Conservation (phyloP, 179 eudicot genomes). For the Silene vulgaris region DNA sequence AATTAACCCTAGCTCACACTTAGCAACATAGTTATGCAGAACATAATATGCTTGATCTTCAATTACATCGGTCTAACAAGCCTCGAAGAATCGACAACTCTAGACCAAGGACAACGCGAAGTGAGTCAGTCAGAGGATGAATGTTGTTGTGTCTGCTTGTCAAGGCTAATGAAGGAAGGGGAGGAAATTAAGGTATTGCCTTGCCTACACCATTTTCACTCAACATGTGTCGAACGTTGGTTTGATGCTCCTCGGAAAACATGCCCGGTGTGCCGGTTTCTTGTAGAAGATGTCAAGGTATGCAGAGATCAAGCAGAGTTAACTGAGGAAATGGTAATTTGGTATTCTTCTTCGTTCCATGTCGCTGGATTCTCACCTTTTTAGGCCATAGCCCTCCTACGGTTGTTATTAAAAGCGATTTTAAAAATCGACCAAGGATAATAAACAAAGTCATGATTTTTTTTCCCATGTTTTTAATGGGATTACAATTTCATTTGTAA, state of each 20-base stretch:
- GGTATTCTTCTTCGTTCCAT: conserved; percentile 37
- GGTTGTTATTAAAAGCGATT: not conserved
- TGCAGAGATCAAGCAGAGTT: conserved; percentile 19
- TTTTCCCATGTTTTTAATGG: not conserved
- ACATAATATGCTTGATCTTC: conserved; percentile 30
- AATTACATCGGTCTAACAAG: conserved; percentile 25
- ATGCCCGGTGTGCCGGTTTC: conserved; percentile 34
- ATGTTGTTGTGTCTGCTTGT: conserved; percentile 31
- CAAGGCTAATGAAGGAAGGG: conserved; percentile 25
- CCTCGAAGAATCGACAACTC: conserved; percentile 9
- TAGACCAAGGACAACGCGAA: not conserved
- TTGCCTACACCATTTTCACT: conserved; percentile 31
- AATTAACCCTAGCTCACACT: not conserved
- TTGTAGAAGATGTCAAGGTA: conserved; percentile 26
- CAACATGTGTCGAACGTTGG: conserved; percentile 31
- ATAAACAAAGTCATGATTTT: not conserved
- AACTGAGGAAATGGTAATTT: conserved; percentile 27
- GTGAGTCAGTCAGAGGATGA: conserved; percentile 21
- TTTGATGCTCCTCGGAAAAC: conserved; percentile 30
- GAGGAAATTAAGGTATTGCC: conserved; percentile 29
- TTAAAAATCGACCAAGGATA: not conserved
- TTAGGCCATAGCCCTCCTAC: not conserved
- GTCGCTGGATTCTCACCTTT: conserved; percentile 26
- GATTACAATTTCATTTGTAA: not conserved
- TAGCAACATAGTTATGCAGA: conserved; percentile 24